Conservation (phyloP, 2,329 filamentous ascomycete species). For the Cladophialophora chaetospira region DNA sequence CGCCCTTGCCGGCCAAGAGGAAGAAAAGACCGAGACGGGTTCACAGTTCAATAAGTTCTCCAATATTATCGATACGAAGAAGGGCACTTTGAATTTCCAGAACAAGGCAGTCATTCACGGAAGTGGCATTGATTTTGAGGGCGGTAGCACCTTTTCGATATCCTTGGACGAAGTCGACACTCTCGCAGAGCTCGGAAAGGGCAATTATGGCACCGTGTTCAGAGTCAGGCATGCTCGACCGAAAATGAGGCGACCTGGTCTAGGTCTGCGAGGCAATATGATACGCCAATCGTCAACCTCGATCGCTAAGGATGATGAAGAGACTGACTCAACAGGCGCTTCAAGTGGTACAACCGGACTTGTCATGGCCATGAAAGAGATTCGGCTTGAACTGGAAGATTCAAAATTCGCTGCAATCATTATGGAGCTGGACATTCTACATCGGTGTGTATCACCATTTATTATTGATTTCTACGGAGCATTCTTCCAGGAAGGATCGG, state of each 20-base stretch:
- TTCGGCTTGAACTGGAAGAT: constrained; percentile 91
- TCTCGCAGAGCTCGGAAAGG: constrained; percentile 90
- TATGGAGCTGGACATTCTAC: constrained; percentile 94
- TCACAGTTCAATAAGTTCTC: constrained; percentile 67
- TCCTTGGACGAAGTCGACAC: constrained; percentile 95
- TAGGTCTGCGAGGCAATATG: constrained; percentile 63
- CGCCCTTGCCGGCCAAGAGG: constrained; percentile 39
- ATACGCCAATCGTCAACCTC: constrained; percentile 38
- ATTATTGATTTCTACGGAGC: constrained; percentile 99
- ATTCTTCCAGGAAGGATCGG: constrained; percentile 97
- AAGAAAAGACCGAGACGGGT: constrained; percentile 35
- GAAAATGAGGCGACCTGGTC: constrained; percentile 60
- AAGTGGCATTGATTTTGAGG: constrained; percentile 87
- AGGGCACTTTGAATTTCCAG: constrained; percentile 87
- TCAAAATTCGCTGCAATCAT: constrained; percentile 96
- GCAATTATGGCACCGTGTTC: constrained; percentile 98
- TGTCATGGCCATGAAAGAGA: constrained; percentile 99
- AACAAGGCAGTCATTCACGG: constrained; percentile 89
- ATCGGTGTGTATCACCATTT: constrained; percentile 91
- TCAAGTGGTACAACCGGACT: constrained; percentile 62
- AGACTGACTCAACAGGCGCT: constrained; percentile 36
- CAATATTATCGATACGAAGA: constrained; percentile 87
- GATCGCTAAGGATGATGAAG: constrained; percentile 34
- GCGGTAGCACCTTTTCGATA: constrained; percentile 86
- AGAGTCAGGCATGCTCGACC: constrained; percentile 86